Base-by-base conservation (phyloP, 768 basidiomycete genomes). In the Tylopilus cervinicoccineus region DNA sequence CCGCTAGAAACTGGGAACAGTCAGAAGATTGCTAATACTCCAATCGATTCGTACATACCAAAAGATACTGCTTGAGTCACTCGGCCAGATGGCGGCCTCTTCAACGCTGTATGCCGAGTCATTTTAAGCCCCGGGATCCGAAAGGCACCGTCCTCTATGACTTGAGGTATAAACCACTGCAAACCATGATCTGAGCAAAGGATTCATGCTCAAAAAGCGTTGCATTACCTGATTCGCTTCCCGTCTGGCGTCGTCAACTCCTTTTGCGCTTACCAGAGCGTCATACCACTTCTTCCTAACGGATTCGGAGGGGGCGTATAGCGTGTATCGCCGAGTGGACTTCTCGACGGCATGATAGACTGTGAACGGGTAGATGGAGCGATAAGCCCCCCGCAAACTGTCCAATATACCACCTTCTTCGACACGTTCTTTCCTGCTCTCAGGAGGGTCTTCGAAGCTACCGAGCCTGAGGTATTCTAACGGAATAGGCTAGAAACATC, bases 401-500 rank as follows among this genome's bases (percentile, higher is more conserved):
- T 84, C 81, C 28, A 86, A 65, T 12, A 86, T 63, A 13, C 77
- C 61, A 31, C 79, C 76, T 40, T 80, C 82, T 42, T 86, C 83
- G 14, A 71, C 57, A 37, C 76, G 76, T 52, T 84, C 86, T 59
- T 77, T 83, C 28, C 87, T 79, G 40, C 66, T 72, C 54, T 89
- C 90, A 5, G 80, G 69, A 6, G 77, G 70, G 2, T 62, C 72
- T 17, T 75, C 71, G 60, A 92, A 93, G 14, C 76, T 68, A 24
- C 77, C 88, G 8, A 91, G 72, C 16, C 79, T 80, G n/a, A 93
- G 76, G 54, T 83, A 91, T 31, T 86, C 83, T 3, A 93, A 68
- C 4, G 88, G 85, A 46, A 93, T 78, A 24, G 90, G 90, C 90
- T 92, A 53, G 29, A 31, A 16, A 46, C 52, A 40, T 38, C 40